These are phyloP conservation scores for Stellera chamaejasme DNA, from an alignment of 345 rosid genomes.

Conservation along the genomic window DNA sequence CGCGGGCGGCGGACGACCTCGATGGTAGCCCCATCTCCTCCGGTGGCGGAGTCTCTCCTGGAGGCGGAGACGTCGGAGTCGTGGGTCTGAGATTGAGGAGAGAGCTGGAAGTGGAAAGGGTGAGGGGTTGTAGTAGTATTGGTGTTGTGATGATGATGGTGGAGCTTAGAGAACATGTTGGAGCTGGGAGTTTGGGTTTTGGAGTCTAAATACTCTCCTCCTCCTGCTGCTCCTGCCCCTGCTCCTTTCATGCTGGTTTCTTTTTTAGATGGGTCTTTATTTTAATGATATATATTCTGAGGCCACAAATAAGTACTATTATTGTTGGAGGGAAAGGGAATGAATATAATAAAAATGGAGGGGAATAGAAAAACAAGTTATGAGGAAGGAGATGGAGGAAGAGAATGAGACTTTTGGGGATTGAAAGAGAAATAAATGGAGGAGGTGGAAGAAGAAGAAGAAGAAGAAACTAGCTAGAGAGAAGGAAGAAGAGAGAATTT, in stretches of 20 bases:
- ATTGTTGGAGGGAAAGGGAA: not conserved
- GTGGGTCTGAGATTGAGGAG: slow-evolving; percentile 27
- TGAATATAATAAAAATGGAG: not conserved
- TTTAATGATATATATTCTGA: not conserved
- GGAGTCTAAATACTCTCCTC: slow-evolving; percentile 36
- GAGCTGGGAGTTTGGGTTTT: slow-evolving; percentile 17
- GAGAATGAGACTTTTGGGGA: not conserved
- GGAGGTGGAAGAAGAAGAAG: slow-evolving; percentile 3
- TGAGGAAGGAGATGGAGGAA: not conserved
- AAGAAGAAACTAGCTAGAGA: slow-evolving; percentile 1
- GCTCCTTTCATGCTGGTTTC: slow-evolving; percentile 42
- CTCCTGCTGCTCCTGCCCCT: too few relatives aligned
- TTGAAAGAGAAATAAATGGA: not conserved
- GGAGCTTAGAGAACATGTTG: slow-evolving; percentile 56
- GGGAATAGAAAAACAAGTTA: not conserved
- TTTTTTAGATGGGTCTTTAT: not conserved
- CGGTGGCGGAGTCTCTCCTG: not conserved
- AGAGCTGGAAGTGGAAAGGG: slow-evolving; percentile 42
- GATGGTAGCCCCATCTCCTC: slow-evolving; percentile 54
- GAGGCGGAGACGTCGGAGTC: slow-evolving; percentile 14
- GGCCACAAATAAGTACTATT: slow-evolving; percentile 2
- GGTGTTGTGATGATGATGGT: slow-evolving; percentile 25
- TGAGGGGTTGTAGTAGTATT: slow-evolving; percentile 17
- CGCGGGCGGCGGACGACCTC: slow-evolving; percentile 76
- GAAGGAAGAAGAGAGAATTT: not conserved